Percentiles rank a stretch among this genome's conserved stretches.
phyloP scores from a whole-genome alignment of 345 rosid species.

The Schrenkiella parvula region DNA sequence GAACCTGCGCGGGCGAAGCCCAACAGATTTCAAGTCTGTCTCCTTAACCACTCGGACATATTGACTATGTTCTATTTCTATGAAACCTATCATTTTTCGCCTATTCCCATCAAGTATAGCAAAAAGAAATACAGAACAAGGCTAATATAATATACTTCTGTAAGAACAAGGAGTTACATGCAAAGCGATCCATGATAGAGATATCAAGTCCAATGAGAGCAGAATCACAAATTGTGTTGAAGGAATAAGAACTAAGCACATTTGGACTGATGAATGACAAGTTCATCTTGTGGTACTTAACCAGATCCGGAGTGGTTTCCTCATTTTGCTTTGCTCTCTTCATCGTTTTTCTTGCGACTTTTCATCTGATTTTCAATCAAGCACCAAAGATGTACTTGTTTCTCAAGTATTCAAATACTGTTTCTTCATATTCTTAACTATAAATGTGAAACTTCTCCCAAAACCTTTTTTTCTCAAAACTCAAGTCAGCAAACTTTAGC shows the following conservation, averaged over 20 bases:
- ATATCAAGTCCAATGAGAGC: neutral
- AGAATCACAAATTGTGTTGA: too few species aligned
- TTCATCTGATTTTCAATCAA: too few species aligned
- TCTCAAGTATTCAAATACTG: too few species aligned
- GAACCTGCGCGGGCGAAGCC: constrained; percentile 83
- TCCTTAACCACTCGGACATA: constrained; percentile 99
- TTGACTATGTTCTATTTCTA: constrained; percentile 19
- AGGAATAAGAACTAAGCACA: neutral
- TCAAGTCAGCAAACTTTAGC: too few species aligned
- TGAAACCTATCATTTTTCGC: neutral
- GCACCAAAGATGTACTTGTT: too few species aligned
- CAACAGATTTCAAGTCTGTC: constrained; percentile 92
- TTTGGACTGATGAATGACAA: neutral
- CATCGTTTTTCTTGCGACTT: too few species aligned
- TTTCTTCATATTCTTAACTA: too few species aligned
- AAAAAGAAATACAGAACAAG: neutral
- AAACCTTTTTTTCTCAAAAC: too few species aligned
- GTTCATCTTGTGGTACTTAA: neutral
- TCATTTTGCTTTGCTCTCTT: too few species aligned
- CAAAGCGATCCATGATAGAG: neutral
- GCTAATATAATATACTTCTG: neutral
- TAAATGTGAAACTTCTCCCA: too few species aligned
- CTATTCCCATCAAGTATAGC: neutral
- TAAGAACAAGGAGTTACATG: neutral
- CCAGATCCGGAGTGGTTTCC: too few species aligned